Conservation (phyloP, 2,329 filamentous ascomycete species). For the Nigrograna mackinnonii region DNA sequence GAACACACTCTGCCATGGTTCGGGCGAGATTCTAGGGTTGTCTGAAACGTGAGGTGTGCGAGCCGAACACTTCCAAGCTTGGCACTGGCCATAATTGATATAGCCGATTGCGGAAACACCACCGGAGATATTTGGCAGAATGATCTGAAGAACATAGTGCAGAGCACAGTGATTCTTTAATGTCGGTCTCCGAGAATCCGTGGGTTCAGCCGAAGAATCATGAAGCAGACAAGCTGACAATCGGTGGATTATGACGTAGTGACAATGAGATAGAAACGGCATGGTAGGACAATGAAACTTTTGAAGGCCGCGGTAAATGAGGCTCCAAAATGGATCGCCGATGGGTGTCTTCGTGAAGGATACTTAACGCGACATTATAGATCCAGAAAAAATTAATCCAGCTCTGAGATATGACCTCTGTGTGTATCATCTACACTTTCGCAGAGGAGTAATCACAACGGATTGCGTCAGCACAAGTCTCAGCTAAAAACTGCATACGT, state of each 20-base stretch:
- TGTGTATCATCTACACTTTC: not conserved
- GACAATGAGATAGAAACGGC: not conserved
- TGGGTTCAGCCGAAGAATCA: conserved; percentile 2
- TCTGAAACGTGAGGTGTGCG: conserved; percentile 34
- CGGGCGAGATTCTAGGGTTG: conserved; percentile 10
- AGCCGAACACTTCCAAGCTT: conserved; percentile 22
- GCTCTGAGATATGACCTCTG: not conserved
- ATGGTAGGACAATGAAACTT: not conserved
- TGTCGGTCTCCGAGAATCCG: conserved; percentile 2
- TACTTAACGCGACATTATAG: too few relatives aligned
- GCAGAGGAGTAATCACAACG: too few relatives aligned
- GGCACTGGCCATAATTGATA: conserved; percentile 18
- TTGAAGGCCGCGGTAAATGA: not conserved
- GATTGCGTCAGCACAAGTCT: too few relatives aligned
- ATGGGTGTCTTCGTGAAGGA: too few relatives aligned
- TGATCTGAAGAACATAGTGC: too few relatives aligned
- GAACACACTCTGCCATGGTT: conserved; percentile 17
- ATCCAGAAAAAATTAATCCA: too few relatives aligned
- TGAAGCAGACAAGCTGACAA: not conserved
- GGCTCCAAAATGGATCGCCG: not conserved
- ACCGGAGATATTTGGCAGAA: not conserved
- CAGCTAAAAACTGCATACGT: too few relatives aligned
- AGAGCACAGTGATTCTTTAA: too few relatives aligned
- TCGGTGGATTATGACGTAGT: conserved; percentile 1
- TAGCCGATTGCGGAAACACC: conserved; percentile 14